Evolutionary conservation across 192 early-diverging fungal species (phyloP), one percentile per base, ranked within the genome.

Genomic region (Podila clonocystis): DNA sequence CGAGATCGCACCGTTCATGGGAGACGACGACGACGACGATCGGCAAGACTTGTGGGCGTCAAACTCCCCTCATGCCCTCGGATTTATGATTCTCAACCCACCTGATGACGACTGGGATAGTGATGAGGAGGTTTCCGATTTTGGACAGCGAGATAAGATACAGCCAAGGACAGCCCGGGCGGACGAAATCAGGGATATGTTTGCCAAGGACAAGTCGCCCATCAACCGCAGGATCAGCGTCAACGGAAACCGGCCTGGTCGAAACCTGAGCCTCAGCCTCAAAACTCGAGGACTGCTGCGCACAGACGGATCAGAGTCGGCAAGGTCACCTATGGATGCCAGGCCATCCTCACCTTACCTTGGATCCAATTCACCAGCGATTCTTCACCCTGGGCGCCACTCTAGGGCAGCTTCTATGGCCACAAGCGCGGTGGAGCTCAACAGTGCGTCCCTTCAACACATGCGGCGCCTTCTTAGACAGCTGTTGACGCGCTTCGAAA

Each of bases 401-500:
- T 73, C 52, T 49, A 57, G 71, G 75, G 28, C 85, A 74, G 62
- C 73, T 34, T 50, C 76, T 63, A 64, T 72, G 80, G 38, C 77
- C 68, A 31, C 73, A 64, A 62, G 63, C 64, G 29, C 80, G 17
- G 69, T 84, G 3, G 91, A 90, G 58, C 83, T 95, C 13, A 94
- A 92, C 75, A 74, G 79, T 0, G 88, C 85, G 45, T 93, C 94
- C 7, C 72, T 89, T 9, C 72, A 85, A 34, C 96, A 97, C 58
- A 83, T 95, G 82, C 86, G 84, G 3, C 82, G 72, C 26, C 85
- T 96, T 31, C 83, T 96, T 19, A 82, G 89, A 9, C 94, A 97
- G 84, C 83, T 93, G 9, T 83, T 95, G 61, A 83, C 75, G 12
- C 92, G 94, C 61, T 89, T 89, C 45, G 85, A 88, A 9, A 91